Evolutionary conservation across 257 asterid species (phyloP).

Genomic region (Solanum infundibuliforme): DNA sequence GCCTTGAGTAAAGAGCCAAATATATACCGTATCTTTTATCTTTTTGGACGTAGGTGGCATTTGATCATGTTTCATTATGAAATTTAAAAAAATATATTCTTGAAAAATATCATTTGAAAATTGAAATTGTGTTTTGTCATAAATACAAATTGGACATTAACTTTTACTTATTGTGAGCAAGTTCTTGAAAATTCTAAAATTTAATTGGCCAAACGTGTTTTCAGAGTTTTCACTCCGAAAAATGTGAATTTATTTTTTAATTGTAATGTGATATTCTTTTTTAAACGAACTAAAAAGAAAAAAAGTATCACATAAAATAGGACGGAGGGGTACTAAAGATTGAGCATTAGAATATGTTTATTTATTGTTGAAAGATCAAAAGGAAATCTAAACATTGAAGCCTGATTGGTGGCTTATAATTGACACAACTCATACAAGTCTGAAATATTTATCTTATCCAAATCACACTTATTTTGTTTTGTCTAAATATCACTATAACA

Average conservation of each 20-base stretch:
- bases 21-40: neutral
- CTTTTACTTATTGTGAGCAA: no score
- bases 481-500: neutral
- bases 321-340: no score
- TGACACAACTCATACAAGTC: conserved; percentile 30
- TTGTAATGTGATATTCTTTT: fast-evolving
- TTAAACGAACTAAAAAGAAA: no score
- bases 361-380: conserved; percentile 8
- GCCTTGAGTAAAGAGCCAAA: conserved; percentile 10
- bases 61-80: no score
- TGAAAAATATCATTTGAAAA: no score
- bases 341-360: neutral
- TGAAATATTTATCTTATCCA: conserved; percentile 54
- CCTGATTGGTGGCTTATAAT: conserved; percentile 42
- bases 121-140: no score
- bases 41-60: no score
- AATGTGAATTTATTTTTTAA: no score
- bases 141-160: no score
- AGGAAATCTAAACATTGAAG: conserved; percentile 23
- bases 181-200: no score
- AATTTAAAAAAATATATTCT: no score
- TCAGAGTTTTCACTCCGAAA: no score
- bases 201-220: neutral
- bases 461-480: neutral
- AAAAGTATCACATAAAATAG: neutral